These are phyloP conservation scores for Fusarium sororula DNA, from an alignment of 2,329 filamentous ascomycete species.

Conservation along the genomic window DNA sequence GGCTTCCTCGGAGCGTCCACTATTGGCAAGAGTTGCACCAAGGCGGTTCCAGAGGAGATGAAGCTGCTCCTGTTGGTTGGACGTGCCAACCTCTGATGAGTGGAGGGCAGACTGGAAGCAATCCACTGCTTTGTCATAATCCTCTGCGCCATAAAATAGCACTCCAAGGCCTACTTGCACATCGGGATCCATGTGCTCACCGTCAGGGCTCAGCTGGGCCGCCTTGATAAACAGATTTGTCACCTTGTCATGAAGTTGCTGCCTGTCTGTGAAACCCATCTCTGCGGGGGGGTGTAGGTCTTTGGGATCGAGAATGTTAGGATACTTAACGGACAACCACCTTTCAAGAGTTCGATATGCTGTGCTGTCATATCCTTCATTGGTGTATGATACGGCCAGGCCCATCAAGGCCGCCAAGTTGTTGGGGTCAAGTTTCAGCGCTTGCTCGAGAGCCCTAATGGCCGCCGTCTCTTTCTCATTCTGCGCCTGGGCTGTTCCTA, in stretches of 20 bases:
- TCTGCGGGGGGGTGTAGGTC: constrained; percentile 80
- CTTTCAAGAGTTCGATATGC: constrained; percentile 96
- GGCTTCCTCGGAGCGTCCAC: constrained; percentile 90
- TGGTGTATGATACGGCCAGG: constrained; percentile 95
- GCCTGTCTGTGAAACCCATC: constrained; percentile 92
- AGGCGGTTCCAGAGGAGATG: constrained; percentile 98
- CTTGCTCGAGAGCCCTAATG: constrained; percentile 91
- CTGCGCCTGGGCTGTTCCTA: constrained; percentile 93
- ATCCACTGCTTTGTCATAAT: constrained; percentile 98
- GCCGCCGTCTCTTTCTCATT: constrained; percentile 98
- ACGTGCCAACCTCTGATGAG: constrained; percentile 82
- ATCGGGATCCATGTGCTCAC: constrained; percentile 96
- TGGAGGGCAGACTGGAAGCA: constrained; percentile 95
- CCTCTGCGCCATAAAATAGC: constrained; percentile 96
- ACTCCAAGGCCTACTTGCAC: constrained; percentile 97
- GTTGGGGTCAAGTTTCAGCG: constrained; percentile 84
- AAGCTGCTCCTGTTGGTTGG: constrained; percentile 85
- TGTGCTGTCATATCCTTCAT: constrained; percentile 97
- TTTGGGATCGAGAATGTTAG: constrained; percentile 76
- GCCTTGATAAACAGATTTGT: constrained; percentile 91
- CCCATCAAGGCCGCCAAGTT: constrained; percentile 94
- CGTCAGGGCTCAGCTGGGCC: constrained; percentile 89
- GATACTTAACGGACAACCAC: constrained; percentile 97
- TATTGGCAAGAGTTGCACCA: constrained; percentile 95
- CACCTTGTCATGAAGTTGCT: constrained; percentile 88